These are phyloP conservation scores for Penicillium maclennaniae DNA, from an alignment of 495 filamentous ascomycete species.

Conservation along the genomic window DNA sequence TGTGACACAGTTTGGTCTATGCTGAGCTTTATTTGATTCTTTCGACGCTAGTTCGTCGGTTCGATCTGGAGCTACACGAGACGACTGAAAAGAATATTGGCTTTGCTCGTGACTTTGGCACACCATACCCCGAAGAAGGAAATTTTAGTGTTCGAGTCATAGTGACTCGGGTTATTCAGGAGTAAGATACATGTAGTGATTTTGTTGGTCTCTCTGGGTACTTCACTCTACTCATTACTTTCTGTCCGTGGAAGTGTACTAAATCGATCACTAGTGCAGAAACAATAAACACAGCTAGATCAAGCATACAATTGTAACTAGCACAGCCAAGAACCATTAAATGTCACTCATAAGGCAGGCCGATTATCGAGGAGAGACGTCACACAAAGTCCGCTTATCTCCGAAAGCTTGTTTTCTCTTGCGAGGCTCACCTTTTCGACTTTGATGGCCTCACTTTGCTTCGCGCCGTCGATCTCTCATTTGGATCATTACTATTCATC, in stretches of 20 bases:
- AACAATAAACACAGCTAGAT: background rate
- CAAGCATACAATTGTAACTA: background rate
- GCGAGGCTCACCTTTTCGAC: background rate
- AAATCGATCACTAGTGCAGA: background rate
- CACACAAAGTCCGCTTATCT: slow-evolving; percentile 7
- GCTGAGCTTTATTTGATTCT: slow-evolving; percentile 41
- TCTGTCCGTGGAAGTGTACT: background rate
- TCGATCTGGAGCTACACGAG: slow-evolving; percentile 38
- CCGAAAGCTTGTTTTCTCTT: slow-evolving; percentile 2
- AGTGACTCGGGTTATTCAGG: slow-evolving; percentile 16
- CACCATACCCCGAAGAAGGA: slow-evolving; percentile 15
- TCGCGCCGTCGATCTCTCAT: background rate
- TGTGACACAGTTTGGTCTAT: slow-evolving; percentile 34
- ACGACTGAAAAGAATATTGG: slow-evolving; percentile 27
- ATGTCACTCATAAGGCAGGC: background rate
- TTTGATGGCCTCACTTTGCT: background rate
- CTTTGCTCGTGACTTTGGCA: slow-evolving; percentile 25
- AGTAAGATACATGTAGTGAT: slow-evolving; percentile 6
- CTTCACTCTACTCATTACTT: background rate
- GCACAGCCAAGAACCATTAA: background rate
- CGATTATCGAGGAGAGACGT: background rate
- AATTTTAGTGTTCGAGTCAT: slow-evolving; percentile 16
- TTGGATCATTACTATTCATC: background rate
- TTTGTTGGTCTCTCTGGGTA: background rate
- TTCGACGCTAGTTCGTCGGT: slow-evolving; percentile 33